Conservation (phyloP, 2,329 filamentous ascomycete genomes). For the Nigrograna mackinnonii region DNA sequence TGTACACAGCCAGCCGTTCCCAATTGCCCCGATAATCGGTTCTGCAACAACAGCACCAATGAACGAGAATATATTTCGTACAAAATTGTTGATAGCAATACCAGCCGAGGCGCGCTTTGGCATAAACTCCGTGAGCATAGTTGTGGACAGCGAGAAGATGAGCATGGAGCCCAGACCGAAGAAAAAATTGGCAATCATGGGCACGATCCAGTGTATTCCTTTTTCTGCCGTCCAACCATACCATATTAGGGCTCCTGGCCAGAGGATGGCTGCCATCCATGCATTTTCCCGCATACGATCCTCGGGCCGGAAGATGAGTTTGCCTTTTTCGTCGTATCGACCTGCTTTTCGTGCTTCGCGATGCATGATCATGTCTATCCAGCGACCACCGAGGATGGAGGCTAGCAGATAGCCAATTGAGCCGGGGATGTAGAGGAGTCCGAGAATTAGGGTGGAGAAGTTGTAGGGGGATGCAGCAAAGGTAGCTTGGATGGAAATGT, state of each 20-base stretch:
- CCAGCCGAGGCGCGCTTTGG: conserved; percentile 37
- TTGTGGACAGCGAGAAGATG: conserved; percentile 40
- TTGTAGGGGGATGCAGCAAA: conserved; percentile 37
- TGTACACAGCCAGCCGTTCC: conserved; percentile 45
- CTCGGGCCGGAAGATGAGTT: conserved; percentile 38
- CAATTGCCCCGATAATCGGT: conserved; percentile 36
- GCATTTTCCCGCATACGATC: conserved; percentile 47
- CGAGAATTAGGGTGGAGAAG: conserved; percentile 40
- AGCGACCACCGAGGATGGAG: conserved; percentile 40
- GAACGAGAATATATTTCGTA: conserved; percentile 42
- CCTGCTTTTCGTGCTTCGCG: conserved; percentile 41
- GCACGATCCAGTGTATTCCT: conserved; percentile 36
- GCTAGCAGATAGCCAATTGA: conserved; percentile 40
- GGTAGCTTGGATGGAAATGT: conserved; percentile 42
- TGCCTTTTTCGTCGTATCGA: conserved; percentile 38
- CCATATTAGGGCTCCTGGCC: conserved; percentile 39
- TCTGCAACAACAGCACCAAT: conserved; percentile 40
- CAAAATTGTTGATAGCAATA: conserved; percentile 45
- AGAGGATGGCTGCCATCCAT: conserved; percentile 40
- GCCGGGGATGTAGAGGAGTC: conserved; percentile 43
- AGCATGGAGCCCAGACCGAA: conserved; percentile 45
- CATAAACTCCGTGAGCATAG: conserved; percentile 47
- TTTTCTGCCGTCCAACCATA: conserved; percentile 41
- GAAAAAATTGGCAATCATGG: conserved; percentile 45
- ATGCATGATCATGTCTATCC: conserved; percentile 45